phyloP scores from a whole-genome alignment of 2,329 filamentous ascomycete species.

The Alternaria brassicae region DNA sequence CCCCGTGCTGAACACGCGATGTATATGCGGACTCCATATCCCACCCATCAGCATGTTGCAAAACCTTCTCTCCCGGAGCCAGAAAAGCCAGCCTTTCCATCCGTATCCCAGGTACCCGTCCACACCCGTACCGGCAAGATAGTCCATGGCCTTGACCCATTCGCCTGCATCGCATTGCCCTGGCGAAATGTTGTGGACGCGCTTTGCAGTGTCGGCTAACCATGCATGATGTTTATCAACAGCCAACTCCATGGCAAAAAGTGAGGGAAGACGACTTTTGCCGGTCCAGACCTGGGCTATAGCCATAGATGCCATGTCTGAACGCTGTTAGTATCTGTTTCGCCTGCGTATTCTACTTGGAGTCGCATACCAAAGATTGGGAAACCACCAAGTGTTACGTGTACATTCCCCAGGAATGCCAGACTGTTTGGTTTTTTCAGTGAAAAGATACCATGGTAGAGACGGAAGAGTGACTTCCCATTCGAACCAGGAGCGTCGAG shows the following conservation, averaged over 20 bases:
- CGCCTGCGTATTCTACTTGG: not conserved
- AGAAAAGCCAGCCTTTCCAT: conserved; percentile 52
- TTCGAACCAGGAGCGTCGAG: conserved; percentile 27
- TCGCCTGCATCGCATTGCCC: conserved; percentile 23
- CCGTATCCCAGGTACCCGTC: conserved; percentile 55
- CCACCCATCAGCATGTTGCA: conserved; percentile 52
- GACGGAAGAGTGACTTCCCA: conserved; percentile 43
- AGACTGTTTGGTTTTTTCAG: conserved; percentile 54
- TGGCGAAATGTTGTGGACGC: conserved; percentile 44
- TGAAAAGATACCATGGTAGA: conserved; percentile 58
- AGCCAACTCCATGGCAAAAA: conserved; percentile 39
- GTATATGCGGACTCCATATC: conserved; percentile 53
- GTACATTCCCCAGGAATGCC: conserved; percentile 51
- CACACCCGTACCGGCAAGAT: conserved; percentile 52
- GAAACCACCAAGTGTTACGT: conserved; percentile 46
- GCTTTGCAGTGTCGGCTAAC: conserved; percentile 44
- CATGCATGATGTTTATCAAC: conserved; percentile 23
- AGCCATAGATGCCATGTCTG: conserved; percentile 56
- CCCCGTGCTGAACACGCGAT: conserved; percentile 51
- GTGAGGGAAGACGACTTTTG: conserved; percentile 48
- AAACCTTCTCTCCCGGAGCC: conserved; percentile 50
- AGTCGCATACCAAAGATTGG: conserved; percentile 16
- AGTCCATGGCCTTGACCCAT: conserved; percentile 53
- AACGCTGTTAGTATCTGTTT: not conserved
- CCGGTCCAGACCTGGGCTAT: conserved; percentile 57